These are phyloP conservation scores for Blastocystis sp. DNA, from an alignment of 352 stramenopile genomes.

Conservation along the genomic window DNA sequence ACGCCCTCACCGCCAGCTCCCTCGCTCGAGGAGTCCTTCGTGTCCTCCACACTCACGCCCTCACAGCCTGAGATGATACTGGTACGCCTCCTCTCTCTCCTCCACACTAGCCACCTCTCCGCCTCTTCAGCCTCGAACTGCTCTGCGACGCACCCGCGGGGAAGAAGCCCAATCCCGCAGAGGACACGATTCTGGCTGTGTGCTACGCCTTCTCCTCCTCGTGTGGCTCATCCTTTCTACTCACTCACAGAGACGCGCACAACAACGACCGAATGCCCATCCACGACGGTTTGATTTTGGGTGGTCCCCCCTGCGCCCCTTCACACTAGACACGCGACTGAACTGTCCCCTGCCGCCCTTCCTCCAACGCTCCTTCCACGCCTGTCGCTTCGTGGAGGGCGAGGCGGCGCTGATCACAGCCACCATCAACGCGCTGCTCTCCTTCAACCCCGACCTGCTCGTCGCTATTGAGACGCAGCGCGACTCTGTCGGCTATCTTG, in stretches of 20 bases:
- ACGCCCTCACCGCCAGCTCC: neutral
- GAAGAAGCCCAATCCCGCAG: constrained; percentile 54
- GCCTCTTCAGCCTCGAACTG: constrained; percentile 42
- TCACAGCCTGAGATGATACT: neutral
- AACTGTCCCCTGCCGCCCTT: constrained; percentile 2
- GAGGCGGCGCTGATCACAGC: constrained; percentile 29
- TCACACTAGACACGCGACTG: neutral
- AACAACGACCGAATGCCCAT: constrained; percentile 60
- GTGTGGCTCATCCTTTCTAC: neutral
- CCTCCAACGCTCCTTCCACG: constrained; percentile 2
- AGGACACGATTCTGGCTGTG: constrained; percentile 13
- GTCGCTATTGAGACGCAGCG: constrained; percentile 60
- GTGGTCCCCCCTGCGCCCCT: neutral
- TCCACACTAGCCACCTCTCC: neutral
- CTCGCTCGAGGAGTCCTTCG: neutral
- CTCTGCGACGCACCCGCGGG: neutral
- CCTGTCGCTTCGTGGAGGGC: constrained; percentile 6
- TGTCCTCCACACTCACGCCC: constrained; percentile 10
- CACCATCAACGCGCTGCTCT: constrained; percentile 49
- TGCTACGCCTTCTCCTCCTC: constrained; percentile 46
- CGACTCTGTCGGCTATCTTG: constrained; percentile 48
- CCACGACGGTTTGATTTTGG: constrained; percentile 47
- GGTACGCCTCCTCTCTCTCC: neutral
- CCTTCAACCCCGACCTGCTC: constrained; percentile 62
- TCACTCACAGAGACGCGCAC: constrained; percentile 21